These are phyloP conservation scores for Hymenoscyphus infarciens DNA, from an alignment of 2,329 filamentous ascomycete genomes.

Conservation along the genomic window DNA sequence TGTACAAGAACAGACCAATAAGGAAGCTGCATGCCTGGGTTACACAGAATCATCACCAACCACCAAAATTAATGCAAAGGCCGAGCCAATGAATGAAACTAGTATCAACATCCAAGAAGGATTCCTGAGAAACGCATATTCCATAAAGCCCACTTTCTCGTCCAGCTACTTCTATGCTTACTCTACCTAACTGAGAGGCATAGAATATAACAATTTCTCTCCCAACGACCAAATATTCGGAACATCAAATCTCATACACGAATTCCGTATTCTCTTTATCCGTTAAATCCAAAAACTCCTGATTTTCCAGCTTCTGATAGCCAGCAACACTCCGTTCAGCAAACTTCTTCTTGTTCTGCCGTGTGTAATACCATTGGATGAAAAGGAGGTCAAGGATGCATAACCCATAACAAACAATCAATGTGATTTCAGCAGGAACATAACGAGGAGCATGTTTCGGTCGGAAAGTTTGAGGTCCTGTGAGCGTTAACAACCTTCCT, in stretches of 20 bases:
- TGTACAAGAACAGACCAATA: too few species aligned
- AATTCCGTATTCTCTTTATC: neutral
- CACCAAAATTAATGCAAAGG: too few species aligned
- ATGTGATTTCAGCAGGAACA: conserved; percentile 40
- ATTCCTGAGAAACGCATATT: too few species aligned
- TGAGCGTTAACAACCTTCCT: neutral
- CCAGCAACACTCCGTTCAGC: neutral
- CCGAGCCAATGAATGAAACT: too few species aligned
- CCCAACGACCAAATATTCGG: neutral
- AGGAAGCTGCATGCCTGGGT: too few species aligned
- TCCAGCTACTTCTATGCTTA: too few species aligned
- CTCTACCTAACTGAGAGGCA: too few species aligned
- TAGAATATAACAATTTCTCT: too few species aligned
- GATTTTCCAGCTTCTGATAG: neutral
- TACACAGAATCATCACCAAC: too few species aligned
- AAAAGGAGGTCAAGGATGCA: conserved; percentile 25
- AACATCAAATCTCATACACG: neutral
- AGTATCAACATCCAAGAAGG: too few species aligned
- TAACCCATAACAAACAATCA: conserved; percentile 39
- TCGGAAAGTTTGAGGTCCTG: conserved; percentile 37
- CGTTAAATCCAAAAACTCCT: neutral
- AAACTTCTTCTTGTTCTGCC: neutral
- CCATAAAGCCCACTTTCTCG: too few species aligned
- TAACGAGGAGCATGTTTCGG: conserved; percentile 45
- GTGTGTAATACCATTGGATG: conserved; percentile 28